Evolutionary conservation across 177 flowering plant species (phyloP), one percentile per base, ranked within the genome.

Genomic region (Tripterygium wilfordii): DNA sequence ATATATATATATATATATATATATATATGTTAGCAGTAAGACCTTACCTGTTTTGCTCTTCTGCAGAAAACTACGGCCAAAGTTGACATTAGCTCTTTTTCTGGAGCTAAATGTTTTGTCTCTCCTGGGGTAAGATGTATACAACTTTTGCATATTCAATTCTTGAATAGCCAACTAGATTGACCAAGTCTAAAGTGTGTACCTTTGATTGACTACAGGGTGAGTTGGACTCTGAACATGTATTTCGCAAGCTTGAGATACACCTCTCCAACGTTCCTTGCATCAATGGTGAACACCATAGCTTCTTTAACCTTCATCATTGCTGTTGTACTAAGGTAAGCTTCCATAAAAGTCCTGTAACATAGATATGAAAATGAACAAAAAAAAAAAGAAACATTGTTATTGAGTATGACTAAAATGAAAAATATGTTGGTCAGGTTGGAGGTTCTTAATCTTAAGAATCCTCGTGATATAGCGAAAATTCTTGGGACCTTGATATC

Each of bases 121-220:
- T 13, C 81, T 89, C 23, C 52, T 86, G 10, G 89, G 95, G 97
- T 83, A 68, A 63, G 72, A n/a, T n/a, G n/a, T n/a, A n/a, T n/a
- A n/a, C n/a, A n/a, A n/a, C n/a, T n/a, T n/a, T n/a, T n/a, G n/a
- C n/a, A n/a, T n/a, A n/a, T n/a, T n/a, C n/a, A n/a, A n/a, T n/a
- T n/a, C n/a, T n/a, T n/a, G n/a, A n/a, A n/a, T n/a, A n/a, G n/a
- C n/a, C n/a, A n/a, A n/a, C n/a, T n/a, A n/a, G n/a, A n/a, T n/a
- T n/a, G n/a, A n/a, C n/a, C n/a, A n/a, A n/a, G n/a, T n/a, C n/a
- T n/a, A n/a, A n/a, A n/a, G n/a, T n/a, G n/a, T n/a, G n/a, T n/a
- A n/a, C 21, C 16, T 20, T 44, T 14, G 14, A 10, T 56, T 73
- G 66, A 53, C 52, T 51, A 21, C 86, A 88, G 90, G 76, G 80